A percentile compares a stretch with the other conserved stretches of the same genome.
Evolutionary conservation across 2,329 filamentous ascomycete species (phyloP).

Genomic region (Fusarium xylarioides): DNA sequence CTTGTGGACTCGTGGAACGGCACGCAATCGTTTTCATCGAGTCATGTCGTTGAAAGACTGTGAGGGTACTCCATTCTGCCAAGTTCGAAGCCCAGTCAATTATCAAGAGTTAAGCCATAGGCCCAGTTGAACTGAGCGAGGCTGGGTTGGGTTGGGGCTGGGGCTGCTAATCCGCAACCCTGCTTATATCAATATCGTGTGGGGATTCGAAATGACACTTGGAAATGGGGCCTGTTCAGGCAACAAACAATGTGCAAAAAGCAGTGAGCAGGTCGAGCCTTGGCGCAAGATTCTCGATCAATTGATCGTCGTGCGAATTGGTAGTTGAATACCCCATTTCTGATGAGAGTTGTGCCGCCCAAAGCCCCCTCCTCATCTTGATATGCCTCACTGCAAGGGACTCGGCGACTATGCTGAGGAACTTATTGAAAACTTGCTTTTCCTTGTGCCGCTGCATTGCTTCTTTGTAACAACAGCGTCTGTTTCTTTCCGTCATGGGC

Average conservation of each 20-base stretch:
- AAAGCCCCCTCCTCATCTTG: background rate
- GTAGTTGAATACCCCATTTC: background rate
- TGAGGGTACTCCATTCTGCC: background rate
- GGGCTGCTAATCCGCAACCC: slow-evolving; percentile 4
- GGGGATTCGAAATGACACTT: slow-evolving; percentile 7
- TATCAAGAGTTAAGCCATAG: background rate
- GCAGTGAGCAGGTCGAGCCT: background rate
- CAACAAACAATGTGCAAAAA: background rate
- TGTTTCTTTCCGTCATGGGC: background rate
- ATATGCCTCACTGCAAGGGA: slow-evolving; percentile 17
- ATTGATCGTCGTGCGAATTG: background rate
- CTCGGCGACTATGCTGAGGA: background rate
- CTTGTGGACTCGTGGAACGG: slow-evolving; percentile 5
- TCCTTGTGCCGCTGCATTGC: slow-evolving; percentile 1
- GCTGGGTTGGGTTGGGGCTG: background rate
- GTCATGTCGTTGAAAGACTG: slow-evolving; percentile 6
- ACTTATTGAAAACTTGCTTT: slow-evolving; percentile 9
- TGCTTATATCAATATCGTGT: slow-evolving; percentile 6
- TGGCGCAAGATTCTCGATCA: background rate
- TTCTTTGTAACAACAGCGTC: background rate
- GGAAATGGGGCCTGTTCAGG: background rate
- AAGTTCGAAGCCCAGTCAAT: background rate
- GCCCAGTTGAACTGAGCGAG: background rate
- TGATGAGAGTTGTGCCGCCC: background rate
- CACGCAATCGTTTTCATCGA: slow-evolving; percentile 3